phyloP scores from a whole-genome alignment of 257 asterid genomes.

The Prunella vulgaris region DNA sequence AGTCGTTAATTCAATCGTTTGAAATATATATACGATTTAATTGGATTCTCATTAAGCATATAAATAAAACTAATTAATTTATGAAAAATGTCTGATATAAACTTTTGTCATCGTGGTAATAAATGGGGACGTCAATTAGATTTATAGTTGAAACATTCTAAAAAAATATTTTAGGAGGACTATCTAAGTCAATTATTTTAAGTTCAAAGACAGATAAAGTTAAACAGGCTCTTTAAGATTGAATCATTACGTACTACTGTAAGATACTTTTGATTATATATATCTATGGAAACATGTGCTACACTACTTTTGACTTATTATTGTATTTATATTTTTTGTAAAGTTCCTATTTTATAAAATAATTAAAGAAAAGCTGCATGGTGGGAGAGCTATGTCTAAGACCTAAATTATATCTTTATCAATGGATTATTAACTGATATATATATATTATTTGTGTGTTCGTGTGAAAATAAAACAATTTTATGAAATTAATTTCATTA shows the following conservation, averaged over 20 bases:
- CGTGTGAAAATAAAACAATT: too few species aligned
- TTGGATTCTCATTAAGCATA: too few species aligned
- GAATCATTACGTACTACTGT: conserved; percentile 16
- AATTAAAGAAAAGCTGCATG: not conserved
- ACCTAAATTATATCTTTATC: not conserved
- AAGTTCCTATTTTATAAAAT: not conserved
- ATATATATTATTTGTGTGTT: too few species aligned
- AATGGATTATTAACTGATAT: not conserved
- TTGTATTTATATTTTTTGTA: not conserved
- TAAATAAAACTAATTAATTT: too few species aligned
- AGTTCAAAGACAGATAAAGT: conserved; percentile 10
- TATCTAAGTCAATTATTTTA: not conserved
- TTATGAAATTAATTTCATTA: too few species aligned
- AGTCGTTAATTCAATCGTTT: too few species aligned
- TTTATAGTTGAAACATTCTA: not conserved
- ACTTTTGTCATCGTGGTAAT: too few species aligned
- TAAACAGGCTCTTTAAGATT: conserved; percentile 18
- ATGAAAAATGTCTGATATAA: too few species aligned
- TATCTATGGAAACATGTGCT: conserved; percentile 5
- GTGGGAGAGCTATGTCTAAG: not conserved
- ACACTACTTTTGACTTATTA: conserved; percentile 1
- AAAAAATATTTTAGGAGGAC: not conserved
- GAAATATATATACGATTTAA: too few species aligned
- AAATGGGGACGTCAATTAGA: not conserved
- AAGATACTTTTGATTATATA: conserved; percentile 10